These are phyloP conservation scores for Rosa lucieae DNA, from an alignment of 306 rosid genomes.

Conservation along the genomic window DNA sequence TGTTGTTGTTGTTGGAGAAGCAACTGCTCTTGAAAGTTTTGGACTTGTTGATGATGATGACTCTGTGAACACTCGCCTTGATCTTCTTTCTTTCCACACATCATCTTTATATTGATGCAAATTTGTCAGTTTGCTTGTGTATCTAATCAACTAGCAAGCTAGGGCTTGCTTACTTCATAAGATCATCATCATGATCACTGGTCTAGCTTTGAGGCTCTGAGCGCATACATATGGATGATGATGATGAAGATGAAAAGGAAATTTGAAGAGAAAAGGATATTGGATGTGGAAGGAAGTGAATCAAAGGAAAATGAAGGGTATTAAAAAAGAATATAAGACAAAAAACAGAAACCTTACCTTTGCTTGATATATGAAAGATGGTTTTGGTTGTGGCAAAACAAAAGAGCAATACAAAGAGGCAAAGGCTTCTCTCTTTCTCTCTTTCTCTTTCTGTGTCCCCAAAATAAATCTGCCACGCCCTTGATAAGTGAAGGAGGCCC, in stretches of 20 bases:
- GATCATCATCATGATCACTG: conserved; percentile 6
- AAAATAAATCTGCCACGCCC: conserved; percentile 41
- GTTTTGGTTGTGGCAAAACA: conserved; percentile 1
- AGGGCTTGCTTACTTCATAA: conserved; percentile 7
- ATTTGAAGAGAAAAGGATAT: conserved; percentile 8
- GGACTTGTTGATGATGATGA: conserved; percentile 24
- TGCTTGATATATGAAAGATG: conserved; percentile 3
- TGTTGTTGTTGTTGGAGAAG: conserved; percentile 59
- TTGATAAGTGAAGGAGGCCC: conserved; percentile 42
- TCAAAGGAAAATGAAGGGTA: neutral
- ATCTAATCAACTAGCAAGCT: neutral
- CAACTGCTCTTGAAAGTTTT: conserved; percentile 64
- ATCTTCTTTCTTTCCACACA: conserved; percentile 55
- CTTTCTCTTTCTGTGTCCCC: conserved; percentile 16
- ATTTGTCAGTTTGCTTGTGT: neutral
- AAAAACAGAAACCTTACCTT: conserved; percentile 1
- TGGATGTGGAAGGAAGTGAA: neutral
- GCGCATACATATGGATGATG: neutral
- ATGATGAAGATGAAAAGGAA: conserved; percentile 12
- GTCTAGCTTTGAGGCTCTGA: neutral
- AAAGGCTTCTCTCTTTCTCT: conserved; percentile 33
- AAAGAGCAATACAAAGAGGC: conserved; percentile 3
- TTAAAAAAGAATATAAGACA: conserved; percentile 1
- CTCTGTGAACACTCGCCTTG: conserved; percentile 63
- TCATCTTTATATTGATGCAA: conserved; percentile 30